These are phyloP conservation scores for Aurantiochytrium sp. DNA, from an alignment of 108 stramenopile species.

Conservation along the genomic window DNA sequence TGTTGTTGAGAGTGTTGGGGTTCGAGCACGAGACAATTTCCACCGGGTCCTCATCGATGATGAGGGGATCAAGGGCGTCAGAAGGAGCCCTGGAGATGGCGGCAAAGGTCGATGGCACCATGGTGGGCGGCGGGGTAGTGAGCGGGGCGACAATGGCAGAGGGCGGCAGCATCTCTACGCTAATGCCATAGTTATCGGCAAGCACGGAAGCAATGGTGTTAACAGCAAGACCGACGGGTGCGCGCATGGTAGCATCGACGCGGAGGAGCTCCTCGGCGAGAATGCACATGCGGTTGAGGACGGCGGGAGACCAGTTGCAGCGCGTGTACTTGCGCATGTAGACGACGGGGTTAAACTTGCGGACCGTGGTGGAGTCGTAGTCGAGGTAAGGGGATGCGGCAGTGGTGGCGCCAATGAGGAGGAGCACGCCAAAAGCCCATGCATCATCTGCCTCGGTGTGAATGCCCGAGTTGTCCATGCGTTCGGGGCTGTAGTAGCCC, in stretches of 20 bases:
- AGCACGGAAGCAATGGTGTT: not conserved
- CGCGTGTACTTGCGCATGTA: not conserved
- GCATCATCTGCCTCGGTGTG: not conserved
- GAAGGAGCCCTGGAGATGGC: no score
- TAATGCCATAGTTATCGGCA: not conserved
- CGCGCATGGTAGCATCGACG: not conserved
- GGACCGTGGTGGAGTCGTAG: not conserved
- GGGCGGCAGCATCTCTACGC: not conserved
- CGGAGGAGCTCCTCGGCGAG: not conserved
- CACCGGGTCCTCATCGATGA: not conserved
- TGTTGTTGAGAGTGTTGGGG: no score
- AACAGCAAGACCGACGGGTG: not conserved
- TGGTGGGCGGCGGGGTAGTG: not conserved
- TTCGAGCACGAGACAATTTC: not conserved
- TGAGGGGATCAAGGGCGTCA: not conserved
- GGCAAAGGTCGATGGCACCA: not conserved
- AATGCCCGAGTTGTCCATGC: not conserved
- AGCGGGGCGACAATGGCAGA: not conserved
- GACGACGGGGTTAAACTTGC: not conserved
- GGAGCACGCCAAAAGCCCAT: not conserved
- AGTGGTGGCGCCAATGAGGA: conserved; percentile 4
- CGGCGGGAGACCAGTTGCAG: not conserved
- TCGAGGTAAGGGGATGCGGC: conserved; percentile 12
- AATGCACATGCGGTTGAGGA: not conserved
- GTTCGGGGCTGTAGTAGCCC: conserved; percentile 6